Conservation (phyloP, 2,329 filamentous ascomycete genomes). For the Alternaria brassicae region DNA sequence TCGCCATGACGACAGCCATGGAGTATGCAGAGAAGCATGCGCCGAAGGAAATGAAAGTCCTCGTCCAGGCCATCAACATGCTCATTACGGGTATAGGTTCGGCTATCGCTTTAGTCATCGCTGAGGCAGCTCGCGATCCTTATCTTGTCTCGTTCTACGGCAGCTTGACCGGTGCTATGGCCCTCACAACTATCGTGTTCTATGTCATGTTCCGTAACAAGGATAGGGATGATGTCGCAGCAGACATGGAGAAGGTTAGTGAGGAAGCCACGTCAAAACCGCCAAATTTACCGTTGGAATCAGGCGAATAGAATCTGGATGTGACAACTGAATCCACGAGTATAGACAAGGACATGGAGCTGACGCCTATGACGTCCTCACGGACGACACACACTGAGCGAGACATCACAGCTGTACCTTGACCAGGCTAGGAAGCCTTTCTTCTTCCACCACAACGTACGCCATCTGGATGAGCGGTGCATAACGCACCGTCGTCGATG, state of each 20-base stretch:
- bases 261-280: neutral
- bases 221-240: constrained; percentile 11
- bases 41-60: constrained; percentile 52
- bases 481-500: neutral
- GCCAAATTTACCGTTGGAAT: neutral
- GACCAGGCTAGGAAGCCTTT: neutral
- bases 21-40: constrained; percentile 56
- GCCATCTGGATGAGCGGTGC: neutral
- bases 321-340: neutral
- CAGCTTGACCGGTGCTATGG: constrained; percentile 32
- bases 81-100: constrained; percentile 45
- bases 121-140: constrained; percentile 41
- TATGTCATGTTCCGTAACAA: constrained; percentile 35
- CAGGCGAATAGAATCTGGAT: neutral
- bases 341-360: neutral
- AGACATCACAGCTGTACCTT: neutral
- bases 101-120: constrained; percentile 40
- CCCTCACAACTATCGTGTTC: constrained; percentile 31
- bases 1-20: constrained; percentile 52
- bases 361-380: neutral
- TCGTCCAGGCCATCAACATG: constrained; percentile 48
- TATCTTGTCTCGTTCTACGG: constrained; percentile 40
- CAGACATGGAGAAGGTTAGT: neutral
- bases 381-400: neutral
- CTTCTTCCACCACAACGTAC: neutral